These are phyloP conservation scores for Aschersonia sp. DNA, from an alignment of 2,329 filamentous ascomycete genomes.

Conservation along the genomic window DNA sequence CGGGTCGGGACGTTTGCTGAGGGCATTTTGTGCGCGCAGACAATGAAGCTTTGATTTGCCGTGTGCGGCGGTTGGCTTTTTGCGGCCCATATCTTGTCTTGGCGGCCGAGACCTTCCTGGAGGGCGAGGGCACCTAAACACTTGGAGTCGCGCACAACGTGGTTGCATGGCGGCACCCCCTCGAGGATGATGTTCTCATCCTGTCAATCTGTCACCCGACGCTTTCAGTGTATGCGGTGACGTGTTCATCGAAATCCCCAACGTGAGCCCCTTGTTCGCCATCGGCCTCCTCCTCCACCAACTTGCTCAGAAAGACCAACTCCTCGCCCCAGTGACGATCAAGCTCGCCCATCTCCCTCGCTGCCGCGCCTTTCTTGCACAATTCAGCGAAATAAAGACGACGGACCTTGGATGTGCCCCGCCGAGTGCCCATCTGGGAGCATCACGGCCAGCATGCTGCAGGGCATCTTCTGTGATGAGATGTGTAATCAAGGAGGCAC, in stretches of 20 bases:
- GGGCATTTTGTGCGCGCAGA: constrained; percentile 59
- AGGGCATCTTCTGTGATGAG: constrained; percentile 34
- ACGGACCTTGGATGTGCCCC: constrained; percentile 29
- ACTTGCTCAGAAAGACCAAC: constrained; percentile 35
- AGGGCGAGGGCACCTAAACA: constrained; percentile 43
- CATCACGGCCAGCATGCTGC: no score
- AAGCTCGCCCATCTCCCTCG: constrained; percentile 46
- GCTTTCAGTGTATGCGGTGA: constrained; percentile 42
- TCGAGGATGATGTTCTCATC: constrained; percentile 48
- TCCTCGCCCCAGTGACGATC: constrained; percentile 28
- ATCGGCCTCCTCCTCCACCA: constrained; percentile 21
- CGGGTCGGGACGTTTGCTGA: constrained; percentile 66
- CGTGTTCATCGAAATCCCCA: constrained; percentile 46
- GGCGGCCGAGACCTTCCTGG: constrained; percentile 39
- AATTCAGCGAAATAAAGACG: no score
- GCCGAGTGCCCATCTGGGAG: constrained; percentile 13
- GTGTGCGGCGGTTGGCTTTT: not conserved
- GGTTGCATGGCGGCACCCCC: constrained; percentile 41
- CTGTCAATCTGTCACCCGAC: constrained; percentile 44
- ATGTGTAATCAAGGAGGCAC: not conserved
- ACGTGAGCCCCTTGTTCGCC: constrained; percentile 7
- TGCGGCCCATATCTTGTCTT: constrained; percentile 21
- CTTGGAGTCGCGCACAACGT: constrained; percentile 43
- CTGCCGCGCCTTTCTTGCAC: constrained; percentile 32
- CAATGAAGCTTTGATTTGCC: constrained; percentile 24